Conservation (phyloP, 495 filamentous ascomycete species). For the Recurvomyces mirabilis region DNA sequence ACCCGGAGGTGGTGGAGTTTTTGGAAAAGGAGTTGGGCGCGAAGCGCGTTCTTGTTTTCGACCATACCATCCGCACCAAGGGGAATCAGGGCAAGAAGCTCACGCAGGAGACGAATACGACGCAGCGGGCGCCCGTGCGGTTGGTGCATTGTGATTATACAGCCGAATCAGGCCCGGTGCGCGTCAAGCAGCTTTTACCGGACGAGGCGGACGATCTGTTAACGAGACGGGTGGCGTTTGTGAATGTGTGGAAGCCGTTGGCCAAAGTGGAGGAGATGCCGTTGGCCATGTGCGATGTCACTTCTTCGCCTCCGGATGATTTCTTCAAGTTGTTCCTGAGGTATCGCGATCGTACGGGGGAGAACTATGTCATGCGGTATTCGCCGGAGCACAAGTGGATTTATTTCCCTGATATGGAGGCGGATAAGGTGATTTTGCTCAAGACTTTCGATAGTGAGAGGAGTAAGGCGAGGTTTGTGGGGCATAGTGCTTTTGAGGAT, state of each 20-base stretch:
- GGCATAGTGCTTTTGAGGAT: slow-evolving; percentile 20
- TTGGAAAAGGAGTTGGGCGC: slow-evolving; percentile 25
- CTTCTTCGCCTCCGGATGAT: slow-evolving; percentile 19
- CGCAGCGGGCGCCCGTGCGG: slow-evolving; percentile 28
- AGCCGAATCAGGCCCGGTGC: slow-evolving; percentile 24
- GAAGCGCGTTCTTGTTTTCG: slow-evolving; percentile 28
- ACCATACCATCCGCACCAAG: slow-evolving; percentile 30
- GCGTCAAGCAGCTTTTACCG: slow-evolving; percentile 26
- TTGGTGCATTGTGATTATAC: slow-evolving; percentile 33
- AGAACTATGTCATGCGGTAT: slow-evolving; percentile 31
- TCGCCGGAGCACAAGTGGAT: slow-evolving; percentile 24
- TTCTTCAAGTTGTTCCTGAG: slow-evolving; percentile 31
- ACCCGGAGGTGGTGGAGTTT: slow-evolving; percentile 28
- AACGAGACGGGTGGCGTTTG: slow-evolving; percentile 25
- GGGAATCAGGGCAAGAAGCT: slow-evolving; percentile 23
- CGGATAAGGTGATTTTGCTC: slow-evolving; percentile 24
- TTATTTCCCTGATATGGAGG: slow-evolving; percentile 28
- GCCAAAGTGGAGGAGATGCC: slow-evolving; percentile 26
- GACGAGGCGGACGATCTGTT: slow-evolving; percentile 25
- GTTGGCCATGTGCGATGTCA: slow-evolving; percentile 29
- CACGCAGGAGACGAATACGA: slow-evolving; percentile 27
- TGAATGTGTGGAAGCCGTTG: slow-evolving; percentile 32
- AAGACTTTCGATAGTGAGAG: slow-evolving; percentile 27
- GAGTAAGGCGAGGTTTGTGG: slow-evolving; percentile 19
- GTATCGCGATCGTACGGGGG: slow-evolving; percentile 27